Percentiles rank a stretch among this genome's conserved stretches.
Conservation (phyloP, 164 flowering plant species). For the Nymphaea thermarum region DNA sequence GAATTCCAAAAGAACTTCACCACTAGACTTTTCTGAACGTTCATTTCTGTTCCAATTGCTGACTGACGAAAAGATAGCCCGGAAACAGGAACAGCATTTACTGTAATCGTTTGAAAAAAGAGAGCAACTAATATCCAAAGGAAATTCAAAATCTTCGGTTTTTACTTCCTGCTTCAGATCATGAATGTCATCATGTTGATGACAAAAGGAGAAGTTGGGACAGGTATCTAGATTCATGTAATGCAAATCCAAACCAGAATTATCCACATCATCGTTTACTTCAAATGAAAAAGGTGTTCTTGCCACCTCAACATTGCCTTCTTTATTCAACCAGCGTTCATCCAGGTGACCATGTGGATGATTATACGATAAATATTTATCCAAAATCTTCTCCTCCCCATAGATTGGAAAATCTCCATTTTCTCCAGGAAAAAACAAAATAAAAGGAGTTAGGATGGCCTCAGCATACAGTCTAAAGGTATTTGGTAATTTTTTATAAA, state of each 20-base stretch:
- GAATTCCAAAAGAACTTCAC: constrained; percentile 54
- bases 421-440: constrained; percentile 30
- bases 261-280: too few relatives aligned
- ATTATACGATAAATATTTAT: too few relatives aligned
- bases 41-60: constrained; percentile 5
- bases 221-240: too few relatives aligned
- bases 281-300: too few relatives aligned
- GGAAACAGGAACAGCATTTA: constrained; percentile 7
- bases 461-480: constrained; percentile 45
- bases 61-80: constrained; percentile 26
- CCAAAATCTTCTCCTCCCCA: too few relatives aligned
- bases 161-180: not conserved
- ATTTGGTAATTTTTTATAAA: constrained; percentile 16
- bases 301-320: too few relatives aligned
- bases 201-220: too few relatives aligned
- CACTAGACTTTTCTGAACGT: constrained; percentile 7
- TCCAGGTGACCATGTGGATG: too few relatives aligned
- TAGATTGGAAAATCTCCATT: constrained; percentile 5
- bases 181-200: too few relatives aligned
- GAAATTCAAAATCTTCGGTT: constrained; percentile 3
- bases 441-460: constrained; percentile 58
- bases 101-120: constrained; percentile 17
- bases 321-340: too few relatives aligned
- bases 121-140: constrained; percentile 28
- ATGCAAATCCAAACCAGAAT: too few relatives aligned